Evolutionary conservation across 2,329 filamentous ascomycete genomes (phyloP).

Genomic region (Fusarium sp.): DNA sequence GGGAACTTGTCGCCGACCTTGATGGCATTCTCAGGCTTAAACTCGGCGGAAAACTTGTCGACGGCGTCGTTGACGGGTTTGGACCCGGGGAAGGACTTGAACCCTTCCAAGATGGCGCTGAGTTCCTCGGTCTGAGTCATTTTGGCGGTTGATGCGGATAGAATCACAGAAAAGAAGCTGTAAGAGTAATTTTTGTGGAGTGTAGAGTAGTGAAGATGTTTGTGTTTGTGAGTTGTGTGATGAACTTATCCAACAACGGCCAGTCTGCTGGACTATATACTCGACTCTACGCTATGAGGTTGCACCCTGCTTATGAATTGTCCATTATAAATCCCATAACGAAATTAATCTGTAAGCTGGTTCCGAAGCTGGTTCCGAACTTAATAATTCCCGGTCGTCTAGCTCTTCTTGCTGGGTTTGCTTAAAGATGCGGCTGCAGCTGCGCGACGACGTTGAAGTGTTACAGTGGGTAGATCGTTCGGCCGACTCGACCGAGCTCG

Average conservation of each 20-base stretch:
- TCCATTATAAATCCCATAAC: slow-evolving; percentile 2
- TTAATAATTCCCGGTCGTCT: not conserved
- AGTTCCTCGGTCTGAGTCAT: slow-evolving; percentile 16
- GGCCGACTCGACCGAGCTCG: slow-evolving; percentile 12
- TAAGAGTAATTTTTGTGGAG: not conserved
- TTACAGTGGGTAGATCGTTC: not conserved
- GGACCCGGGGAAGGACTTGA: slow-evolving; percentile 16
- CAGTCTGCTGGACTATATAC: not conserved
- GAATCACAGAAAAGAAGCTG: not conserved
- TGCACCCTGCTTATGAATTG: slow-evolving; percentile 2
- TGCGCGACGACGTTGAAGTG: too few relatives aligned
- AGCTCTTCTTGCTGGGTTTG: not conserved
- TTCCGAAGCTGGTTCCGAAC: not conserved
- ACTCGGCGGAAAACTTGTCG: slow-evolving; percentile 20
- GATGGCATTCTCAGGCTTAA: slow-evolving; percentile 49
- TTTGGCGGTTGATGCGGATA: not conserved
- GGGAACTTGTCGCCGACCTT: slow-evolving; percentile 55
- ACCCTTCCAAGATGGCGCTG: slow-evolving; percentile 11
- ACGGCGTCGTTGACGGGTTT: slow-evolving; percentile 10
- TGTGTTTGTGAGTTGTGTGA: not conserved
- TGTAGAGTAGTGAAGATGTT: not conserved
- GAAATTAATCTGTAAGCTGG: not conserved
- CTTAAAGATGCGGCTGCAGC: not conserved
- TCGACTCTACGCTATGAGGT: not conserved
- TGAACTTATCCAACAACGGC: slow-evolving; percentile 1